phyloP scores from a whole-genome alignment of 2,329 filamentous ascomycete species.

The Fusarium drepaniforme region DNA sequence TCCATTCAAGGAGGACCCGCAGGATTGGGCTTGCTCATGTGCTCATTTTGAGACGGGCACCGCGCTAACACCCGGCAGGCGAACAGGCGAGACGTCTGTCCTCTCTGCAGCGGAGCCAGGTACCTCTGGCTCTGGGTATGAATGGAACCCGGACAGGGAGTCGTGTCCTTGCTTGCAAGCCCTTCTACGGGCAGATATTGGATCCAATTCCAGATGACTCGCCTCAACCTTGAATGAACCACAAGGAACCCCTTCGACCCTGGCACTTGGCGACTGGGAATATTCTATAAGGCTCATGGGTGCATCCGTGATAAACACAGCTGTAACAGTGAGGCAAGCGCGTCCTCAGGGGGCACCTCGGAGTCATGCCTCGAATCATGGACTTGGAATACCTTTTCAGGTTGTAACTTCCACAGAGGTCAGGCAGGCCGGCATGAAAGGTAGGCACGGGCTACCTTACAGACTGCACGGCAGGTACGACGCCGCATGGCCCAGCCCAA shows the following conservation, averaged over 20 bases:
- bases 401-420: neutral
- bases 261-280: conserved; percentile 1
- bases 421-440: neutral
- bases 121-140: conserved; percentile 8
- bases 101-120: conserved; percentile 5
- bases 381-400: neutral
- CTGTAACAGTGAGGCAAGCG: neutral
- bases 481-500: conserved; percentile 4
- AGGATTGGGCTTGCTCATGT: conserved; percentile 61
- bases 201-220: conserved; percentile 6
- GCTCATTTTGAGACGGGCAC: conserved; percentile 57
- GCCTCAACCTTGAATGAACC: conserved; percentile 11
- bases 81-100: conserved; percentile 24
- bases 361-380: neutral
- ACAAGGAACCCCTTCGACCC: neutral
- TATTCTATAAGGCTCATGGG: neutral
- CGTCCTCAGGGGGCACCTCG: neutral
- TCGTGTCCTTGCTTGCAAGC: conserved; percentile 2
- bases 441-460: neutral
- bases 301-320: neutral
- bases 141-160: conserved; percentile 17
- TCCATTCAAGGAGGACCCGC: conserved; percentile 48
- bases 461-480: conserved; percentile 9
- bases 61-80: conserved; percentile 16
- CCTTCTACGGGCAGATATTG: neutral